These are phyloP conservation scores for Serendipita sp. DNA, from an alignment of 768 basidiomycete species.

Conservation along the genomic window DNA sequence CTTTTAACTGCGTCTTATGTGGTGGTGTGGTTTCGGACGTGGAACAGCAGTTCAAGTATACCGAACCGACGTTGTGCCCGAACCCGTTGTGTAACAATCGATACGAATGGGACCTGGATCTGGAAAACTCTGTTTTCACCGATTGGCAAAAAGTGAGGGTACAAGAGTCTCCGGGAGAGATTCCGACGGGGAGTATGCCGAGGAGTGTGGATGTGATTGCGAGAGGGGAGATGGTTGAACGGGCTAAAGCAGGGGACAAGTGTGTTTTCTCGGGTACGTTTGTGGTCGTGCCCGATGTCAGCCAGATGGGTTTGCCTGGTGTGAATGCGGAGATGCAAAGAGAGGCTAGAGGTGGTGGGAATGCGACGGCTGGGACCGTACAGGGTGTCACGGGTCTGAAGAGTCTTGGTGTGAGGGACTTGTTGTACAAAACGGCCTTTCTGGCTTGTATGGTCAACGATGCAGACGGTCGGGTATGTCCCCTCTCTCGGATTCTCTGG, in stretches of 20 bases:
- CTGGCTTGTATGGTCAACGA: constrained; percentile 95
- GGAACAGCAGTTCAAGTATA: constrained; percentile 99
- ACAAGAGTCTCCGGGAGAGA: constrained; percentile 97
- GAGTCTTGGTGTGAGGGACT: constrained; percentile 81
- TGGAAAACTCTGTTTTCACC: constrained; percentile 90
- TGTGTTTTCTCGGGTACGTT: constrained; percentile 96
- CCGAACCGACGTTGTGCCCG: constrained; percentile 91
- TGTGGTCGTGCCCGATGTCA: constrained; percentile 96
- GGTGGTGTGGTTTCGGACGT: constrained; percentile 76
- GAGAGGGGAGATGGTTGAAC: constrained; percentile 87
- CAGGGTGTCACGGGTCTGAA: constrained; percentile 89
- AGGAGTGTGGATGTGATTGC: constrained; percentile 92
- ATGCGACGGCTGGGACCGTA: constrained; percentile 43
- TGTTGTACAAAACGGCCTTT: constrained; percentile 98
- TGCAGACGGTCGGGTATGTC: constrained; percentile 68
- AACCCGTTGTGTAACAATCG: constrained; percentile 91
- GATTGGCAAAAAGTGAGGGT: constrained; percentile 99
- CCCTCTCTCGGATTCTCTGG: neutral
- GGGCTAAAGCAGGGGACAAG: constrained; percentile 98
- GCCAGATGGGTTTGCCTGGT: constrained; percentile 86
- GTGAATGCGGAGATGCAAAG: constrained; percentile 87
- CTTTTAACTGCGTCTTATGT: constrained; percentile 85
- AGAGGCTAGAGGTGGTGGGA: constrained; percentile 51
- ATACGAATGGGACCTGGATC: constrained; percentile 79
- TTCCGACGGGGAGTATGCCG: constrained; percentile 97